Percentiles rank a stretch among this genome's conserved stretches.
Conservation (phyloP, 768 basidiomycete genomes). For the Mycena capillaripes region DNA sequence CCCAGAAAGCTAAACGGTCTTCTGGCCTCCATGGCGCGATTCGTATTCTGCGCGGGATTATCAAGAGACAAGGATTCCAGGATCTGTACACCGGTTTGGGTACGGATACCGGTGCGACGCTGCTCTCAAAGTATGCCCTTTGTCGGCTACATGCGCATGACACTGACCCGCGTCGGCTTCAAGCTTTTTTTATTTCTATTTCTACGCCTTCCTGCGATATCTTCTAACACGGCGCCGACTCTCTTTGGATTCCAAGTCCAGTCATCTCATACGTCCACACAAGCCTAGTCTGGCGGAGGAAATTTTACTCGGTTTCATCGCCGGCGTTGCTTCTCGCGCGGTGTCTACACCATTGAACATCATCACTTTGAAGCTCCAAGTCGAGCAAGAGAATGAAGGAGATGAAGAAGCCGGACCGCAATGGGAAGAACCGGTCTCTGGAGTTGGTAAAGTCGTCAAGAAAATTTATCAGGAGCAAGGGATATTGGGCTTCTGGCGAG, state of each 20-base stretch:
- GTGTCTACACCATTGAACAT: constrained; percentile 70
- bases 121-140: constrained; percentile 63
- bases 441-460: constrained; percentile 50
- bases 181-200: constrained; percentile 74
- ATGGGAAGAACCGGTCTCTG: constrained; percentile 33
- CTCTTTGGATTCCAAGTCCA: constrained; percentile 21
- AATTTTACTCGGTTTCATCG: constrained; percentile 66
- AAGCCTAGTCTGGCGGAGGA: constrained; percentile 62
- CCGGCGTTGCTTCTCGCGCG: constrained; percentile 68
- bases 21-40: constrained; percentile 49
- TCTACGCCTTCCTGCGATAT: constrained; percentile 64
- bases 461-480: constrained; percentile 65
- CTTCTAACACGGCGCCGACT: constrained; percentile 53
- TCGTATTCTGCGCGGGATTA: constrained; percentile 54
- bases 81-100: constrained; percentile 66
- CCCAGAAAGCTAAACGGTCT: constrained; percentile 38
- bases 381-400: constrained; percentile 49
- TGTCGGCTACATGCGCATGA: neutral
- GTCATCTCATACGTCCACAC: constrained; percentile 32
- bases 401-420: constrained; percentile 43
- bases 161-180: neutral
- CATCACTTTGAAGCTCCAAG: constrained; percentile 69
- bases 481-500: constrained; percentile 69
- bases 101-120: constrained; percentile 66
- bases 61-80: constrained; percentile 55